Evolutionary conservation across 352 stramenopile genomes (phyloP), one percentile per base, ranked within the genome.

Genomic region (Globisporangium parvum): DNA sequence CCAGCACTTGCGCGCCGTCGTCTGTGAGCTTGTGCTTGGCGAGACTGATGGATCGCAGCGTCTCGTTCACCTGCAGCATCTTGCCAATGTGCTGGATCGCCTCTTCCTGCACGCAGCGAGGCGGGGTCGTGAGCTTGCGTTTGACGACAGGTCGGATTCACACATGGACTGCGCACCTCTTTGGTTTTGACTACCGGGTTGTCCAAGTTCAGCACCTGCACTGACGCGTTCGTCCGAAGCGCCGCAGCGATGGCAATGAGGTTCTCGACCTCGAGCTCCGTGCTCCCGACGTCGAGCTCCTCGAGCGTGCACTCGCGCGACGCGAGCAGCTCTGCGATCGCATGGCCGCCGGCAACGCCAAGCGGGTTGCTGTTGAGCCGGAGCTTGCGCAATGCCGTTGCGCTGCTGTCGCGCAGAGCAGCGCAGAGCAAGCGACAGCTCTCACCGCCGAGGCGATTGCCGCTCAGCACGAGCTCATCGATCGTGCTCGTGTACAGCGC

Each of bases 11-110:
- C 1, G 76, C 81, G 18, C 79, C 77, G 40, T 77, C 45, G 59
- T 92, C 81, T 23, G 77, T 83, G 51, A 92, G 75, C 48, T 83
- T 71, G 52, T 91, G 77, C 56, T 91, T 91, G 57, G 66, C 67
- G 35, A 91, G 57, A 55, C 77, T 91, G 33, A 91, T 63, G 50
- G 53, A 55, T 24, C 59, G 68, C 46, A 91, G 69, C 39, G 73
- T 75, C 21, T 66, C 53, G 53, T 91, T 88, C n/a, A 85, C 74
- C 56, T 88, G 77, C 47, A 91, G 63, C 70, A 85, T 85, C 59
- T 88, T 88, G 44, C 75, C 80, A 15, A 91, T 63, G 47, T 88
- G 81, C 60, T 91, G 80, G 21, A 86, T 68, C 3, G 73, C 67
- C 24, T 88, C 80, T 57, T 89, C 78, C 57, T 71, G 11, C 39